Conservation (phyloP, 441 rosid species). For the Adansonia rubrostipa region DNA sequence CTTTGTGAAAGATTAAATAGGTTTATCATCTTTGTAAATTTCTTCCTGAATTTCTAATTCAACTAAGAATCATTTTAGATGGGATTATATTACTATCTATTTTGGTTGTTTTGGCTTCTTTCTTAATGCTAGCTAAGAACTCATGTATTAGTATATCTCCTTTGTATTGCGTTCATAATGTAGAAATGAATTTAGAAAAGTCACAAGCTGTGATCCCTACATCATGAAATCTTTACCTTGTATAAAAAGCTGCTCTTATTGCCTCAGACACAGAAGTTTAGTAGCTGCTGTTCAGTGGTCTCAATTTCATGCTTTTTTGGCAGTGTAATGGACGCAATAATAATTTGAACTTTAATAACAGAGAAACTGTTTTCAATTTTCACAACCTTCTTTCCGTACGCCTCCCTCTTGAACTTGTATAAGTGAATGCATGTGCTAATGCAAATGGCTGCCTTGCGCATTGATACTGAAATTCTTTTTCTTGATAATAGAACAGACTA, state of each 20-base stretch:
- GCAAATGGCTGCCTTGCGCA: not conserved
- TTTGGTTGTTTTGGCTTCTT: not conserved
- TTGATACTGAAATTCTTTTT: not conserved
- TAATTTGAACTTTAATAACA: not conserved
- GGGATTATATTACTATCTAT: not conserved
- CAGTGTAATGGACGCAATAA: not conserved
- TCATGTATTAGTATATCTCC: not conserved
- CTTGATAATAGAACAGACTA: conserved; percentile 68
- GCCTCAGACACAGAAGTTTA: not conserved
- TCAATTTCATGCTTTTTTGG: not conserved
- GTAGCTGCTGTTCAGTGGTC: not conserved
- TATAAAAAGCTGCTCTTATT: not conserved
- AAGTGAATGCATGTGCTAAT: not conserved
- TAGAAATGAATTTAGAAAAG: not conserved
- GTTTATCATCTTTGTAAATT: not conserved
- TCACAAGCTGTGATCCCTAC: not conserved
- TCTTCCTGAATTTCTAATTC: not conserved
- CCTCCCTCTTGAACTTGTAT: not conserved
- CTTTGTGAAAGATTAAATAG: not conserved
- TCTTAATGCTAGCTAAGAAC: not conserved
- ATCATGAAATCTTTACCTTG: not conserved
- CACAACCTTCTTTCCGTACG: not conserved
- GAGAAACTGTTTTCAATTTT: not conserved
- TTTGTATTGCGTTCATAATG: not conserved
- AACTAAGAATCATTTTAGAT: not conserved